phyloP scores from a whole-genome alignment of 1,284 basidiomycete species.

The Chalciporus sp. region DNA sequence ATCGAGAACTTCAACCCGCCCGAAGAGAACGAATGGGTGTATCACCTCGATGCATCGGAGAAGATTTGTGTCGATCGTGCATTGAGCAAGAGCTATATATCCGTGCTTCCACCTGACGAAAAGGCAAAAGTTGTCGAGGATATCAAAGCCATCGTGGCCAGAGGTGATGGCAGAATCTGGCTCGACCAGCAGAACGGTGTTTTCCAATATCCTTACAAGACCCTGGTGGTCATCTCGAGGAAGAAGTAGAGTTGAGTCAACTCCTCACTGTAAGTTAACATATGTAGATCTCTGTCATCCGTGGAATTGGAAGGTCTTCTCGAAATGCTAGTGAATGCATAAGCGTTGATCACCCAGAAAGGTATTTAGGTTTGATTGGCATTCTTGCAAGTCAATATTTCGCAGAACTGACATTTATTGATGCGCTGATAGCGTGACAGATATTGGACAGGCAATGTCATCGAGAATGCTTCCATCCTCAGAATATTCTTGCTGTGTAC shows the following conservation, averaged over 20 bases:
- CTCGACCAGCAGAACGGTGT: constrained; percentile 48
- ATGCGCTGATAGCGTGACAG: no score
- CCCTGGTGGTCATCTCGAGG: constrained; percentile 43
- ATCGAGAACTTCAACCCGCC: constrained; percentile 51
- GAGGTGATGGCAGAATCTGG: constrained; percentile 48
- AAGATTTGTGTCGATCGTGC: constrained; percentile 63
- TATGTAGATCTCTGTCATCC: neutral
- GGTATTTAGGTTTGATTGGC: no score
- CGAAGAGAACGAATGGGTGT: constrained; percentile 55
- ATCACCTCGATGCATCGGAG: constrained; percentile 48
- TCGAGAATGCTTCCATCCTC: no score
- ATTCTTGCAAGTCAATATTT: no score
- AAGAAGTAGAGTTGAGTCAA: constrained; percentile 34
- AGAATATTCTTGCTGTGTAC: no score
- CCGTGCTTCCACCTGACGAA: constrained; percentile 55
- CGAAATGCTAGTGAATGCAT: no score
- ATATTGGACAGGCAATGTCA: no score
- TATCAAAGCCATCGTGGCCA: constrained; percentile 50
- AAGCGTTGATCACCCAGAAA: no score
- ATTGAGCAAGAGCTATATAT: constrained; percentile 74
- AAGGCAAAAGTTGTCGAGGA: constrained; percentile 51
- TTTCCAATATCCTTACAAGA: constrained; percentile 60
- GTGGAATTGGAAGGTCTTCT: neutral
- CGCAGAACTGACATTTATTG: no score
- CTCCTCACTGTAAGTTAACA: neutral